phyloP scores from a whole-genome alignment of 208 protist species.

The Trypanosoma conorhini region DNA sequence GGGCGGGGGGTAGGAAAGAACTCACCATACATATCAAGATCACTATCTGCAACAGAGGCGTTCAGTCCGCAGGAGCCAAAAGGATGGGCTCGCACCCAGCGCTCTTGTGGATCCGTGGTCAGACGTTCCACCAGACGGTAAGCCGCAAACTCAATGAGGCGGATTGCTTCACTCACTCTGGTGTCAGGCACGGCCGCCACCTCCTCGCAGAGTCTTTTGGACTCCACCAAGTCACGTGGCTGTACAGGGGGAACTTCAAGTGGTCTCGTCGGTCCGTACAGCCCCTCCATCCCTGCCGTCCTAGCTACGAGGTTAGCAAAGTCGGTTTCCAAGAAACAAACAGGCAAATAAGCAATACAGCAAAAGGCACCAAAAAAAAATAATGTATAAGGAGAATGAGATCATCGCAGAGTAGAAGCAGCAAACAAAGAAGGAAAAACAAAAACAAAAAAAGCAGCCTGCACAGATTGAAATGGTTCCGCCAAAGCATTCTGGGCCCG shows the following conservation, averaged over 20 bases:
- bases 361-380: constrained; percentile 4
- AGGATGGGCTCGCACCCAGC: constrained; percentile 48
- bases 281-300: constrained; percentile 9
- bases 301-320: neutral
- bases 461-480: neutral
- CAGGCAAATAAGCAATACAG: neutral
- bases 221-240: constrained; percentile 28
- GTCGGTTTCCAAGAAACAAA: neutral
- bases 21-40: constrained; percentile 94
- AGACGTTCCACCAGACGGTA: constrained; percentile 15
- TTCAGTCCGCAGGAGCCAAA: constrained; percentile 82
- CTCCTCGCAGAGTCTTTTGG: constrained; percentile 5
- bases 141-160: constrained; percentile 26
- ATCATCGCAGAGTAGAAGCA: neutral
- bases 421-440: constrained; percentile 4
- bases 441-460: constrained; percentile 22
- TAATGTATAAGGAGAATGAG: constrained; percentile 12
- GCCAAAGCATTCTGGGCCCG: no score
- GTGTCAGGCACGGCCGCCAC: neutral
- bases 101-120: constrained; percentile 1
- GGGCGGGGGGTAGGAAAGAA: constrained; percentile 7
- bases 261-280: constrained; percentile 36
- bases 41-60: constrained; percentile 80
- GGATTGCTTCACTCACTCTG: neutral
- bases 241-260: constrained; percentile 25